A percentile compares a stretch with the other conserved stretches of the same genome.
These are phyloP conservation scores for Dictyostelium firmibasis DNA, from an alignment of 78 protist species.

Conservation along the genomic window DNA sequence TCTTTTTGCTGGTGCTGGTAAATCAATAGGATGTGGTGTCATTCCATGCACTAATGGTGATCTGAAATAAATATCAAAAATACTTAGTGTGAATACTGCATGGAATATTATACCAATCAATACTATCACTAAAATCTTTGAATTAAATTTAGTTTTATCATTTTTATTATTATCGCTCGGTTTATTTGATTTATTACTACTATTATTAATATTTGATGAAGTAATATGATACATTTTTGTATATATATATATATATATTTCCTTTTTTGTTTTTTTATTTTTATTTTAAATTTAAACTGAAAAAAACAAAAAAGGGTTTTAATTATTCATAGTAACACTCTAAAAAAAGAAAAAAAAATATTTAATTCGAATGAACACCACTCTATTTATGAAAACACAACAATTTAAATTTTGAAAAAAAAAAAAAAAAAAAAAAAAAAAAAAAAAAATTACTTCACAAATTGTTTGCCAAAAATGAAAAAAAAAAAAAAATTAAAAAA, in stretches of 20 bases:
- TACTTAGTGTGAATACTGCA: slow-evolving; percentile 38
- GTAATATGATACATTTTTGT: slow-evolving; percentile 68
- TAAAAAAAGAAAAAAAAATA: background rate
- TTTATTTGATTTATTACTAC: background rate
- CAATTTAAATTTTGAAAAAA: no score
- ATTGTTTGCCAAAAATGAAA: background rate
- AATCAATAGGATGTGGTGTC: slow-evolving; percentile 37
- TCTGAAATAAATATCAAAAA: slow-evolving; percentile 93
- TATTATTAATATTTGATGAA: slow-evolving; percentile 43
- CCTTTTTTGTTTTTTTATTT: background rate
- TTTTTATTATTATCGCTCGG: background rate
- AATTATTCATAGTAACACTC: background rate
- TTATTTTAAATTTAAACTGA: no score
- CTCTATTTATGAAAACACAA: background rate
- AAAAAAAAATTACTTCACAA: background rate
- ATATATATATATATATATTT: no score
- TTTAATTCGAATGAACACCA: background rate
- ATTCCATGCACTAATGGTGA: slow-evolving; percentile 92
- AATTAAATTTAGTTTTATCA: slow-evolving; percentile 30
- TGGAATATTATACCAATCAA: slow-evolving; percentile 86
- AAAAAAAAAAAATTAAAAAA: background rate
- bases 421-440: background rate
- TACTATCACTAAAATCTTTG: slow-evolving; percentile 39
- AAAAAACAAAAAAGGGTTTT: background rate
- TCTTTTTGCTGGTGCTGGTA: slow-evolving; percentile 81